Conservation (phyloP, 108 stramenopile species). For the Skeletonema tropicum region DNA sequence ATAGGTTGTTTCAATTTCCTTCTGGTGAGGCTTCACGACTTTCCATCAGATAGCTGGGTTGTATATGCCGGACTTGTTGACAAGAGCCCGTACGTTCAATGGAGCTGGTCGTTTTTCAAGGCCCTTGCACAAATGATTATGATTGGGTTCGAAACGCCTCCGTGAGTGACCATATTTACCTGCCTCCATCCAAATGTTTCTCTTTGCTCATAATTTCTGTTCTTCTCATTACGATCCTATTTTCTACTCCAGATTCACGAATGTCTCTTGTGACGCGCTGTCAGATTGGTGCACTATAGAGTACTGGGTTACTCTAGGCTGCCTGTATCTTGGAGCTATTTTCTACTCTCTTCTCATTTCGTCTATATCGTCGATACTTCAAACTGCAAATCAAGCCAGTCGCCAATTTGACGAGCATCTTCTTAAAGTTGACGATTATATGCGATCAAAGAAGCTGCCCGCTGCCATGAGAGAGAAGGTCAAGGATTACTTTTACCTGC, state of each 20-base stretch:
- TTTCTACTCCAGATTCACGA: conserved; percentile 51
- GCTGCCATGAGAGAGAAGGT: conserved; percentile 61
- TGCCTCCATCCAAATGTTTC: not conserved
- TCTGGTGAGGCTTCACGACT: conserved; percentile 55
- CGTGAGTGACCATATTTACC: conserved; percentile 25
- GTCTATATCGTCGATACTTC: conserved; percentile 58
- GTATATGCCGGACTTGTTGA: conserved; percentile 52
- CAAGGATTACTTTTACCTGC: conserved; percentile 65
- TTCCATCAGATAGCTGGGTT: conserved; percentile 65
- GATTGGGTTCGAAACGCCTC: conserved; percentile 77
- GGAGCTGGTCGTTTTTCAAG: conserved; percentile 70
- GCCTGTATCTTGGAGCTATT: conserved; percentile 66
- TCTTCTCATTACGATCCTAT: not conserved
- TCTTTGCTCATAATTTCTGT: not conserved
- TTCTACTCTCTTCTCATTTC: conserved; percentile 74
- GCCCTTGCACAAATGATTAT: conserved; percentile 76
- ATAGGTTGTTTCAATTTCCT: conserved; percentile 73
- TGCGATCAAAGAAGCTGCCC: conserved; percentile 68
- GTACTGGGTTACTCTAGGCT: conserved; percentile 62
- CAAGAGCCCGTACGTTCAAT: conserved; percentile 42
- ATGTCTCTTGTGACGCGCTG: conserved; percentile 53
- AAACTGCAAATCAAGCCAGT: conserved; percentile 63
- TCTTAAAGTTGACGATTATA: conserved; percentile 63
- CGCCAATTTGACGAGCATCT: conserved; percentile 64
- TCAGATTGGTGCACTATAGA: conserved; percentile 66